A percentile compares a stretch with the other conserved stretches of the same genome.
phyloP scores from a whole-genome alignment of 306 rosid species.

The Quercus agrifolia region DNA sequence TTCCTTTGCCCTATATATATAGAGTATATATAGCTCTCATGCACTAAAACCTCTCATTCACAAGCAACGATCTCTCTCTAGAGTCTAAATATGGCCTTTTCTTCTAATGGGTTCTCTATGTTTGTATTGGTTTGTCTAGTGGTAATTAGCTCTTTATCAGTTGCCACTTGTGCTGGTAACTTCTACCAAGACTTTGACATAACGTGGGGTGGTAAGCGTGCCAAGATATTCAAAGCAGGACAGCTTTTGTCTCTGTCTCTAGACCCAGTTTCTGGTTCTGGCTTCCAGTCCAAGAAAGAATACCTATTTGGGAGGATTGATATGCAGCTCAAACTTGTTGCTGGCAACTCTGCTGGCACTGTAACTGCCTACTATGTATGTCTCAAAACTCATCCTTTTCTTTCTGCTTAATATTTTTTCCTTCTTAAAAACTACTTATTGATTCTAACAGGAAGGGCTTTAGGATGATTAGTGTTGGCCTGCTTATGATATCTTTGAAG shows the following conservation, averaged over 20 bases:
- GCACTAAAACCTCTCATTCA: constrained; percentile 19
- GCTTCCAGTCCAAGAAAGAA: constrained; percentile 68
- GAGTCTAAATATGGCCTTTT: constrained; percentile 33
- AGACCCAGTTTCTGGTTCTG: constrained; percentile 78
- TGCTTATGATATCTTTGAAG: too few relatives aligned
- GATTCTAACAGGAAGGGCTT: background rate
- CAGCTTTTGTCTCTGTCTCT: constrained; percentile 70
- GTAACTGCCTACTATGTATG: constrained; percentile 82
- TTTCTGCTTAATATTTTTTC: constrained; percentile 3
- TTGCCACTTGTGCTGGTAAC: constrained; percentile 35
- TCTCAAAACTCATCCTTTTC: background rate
- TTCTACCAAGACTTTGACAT: constrained; percentile 68
- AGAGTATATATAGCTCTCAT: constrained; percentile 9
- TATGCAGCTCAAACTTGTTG: constrained; percentile 89
- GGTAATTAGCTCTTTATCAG: constrained; percentile 28
- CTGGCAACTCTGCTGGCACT: constrained; percentile 90
- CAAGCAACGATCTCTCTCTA: background rate
- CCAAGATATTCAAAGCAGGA: constrained; percentile 61
- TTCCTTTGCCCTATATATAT: constrained; percentile 18
- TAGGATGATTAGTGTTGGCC: background rate
- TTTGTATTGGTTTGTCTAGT: constrained; percentile 23
- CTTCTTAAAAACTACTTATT: background rate
- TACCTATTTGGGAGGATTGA: constrained; percentile 73
- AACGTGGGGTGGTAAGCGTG: constrained; percentile 72
- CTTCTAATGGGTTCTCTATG: background rate